phyloP scores from a whole-genome alignment of 805 yeast species.

The Myxozyma mucilagina region DNA sequence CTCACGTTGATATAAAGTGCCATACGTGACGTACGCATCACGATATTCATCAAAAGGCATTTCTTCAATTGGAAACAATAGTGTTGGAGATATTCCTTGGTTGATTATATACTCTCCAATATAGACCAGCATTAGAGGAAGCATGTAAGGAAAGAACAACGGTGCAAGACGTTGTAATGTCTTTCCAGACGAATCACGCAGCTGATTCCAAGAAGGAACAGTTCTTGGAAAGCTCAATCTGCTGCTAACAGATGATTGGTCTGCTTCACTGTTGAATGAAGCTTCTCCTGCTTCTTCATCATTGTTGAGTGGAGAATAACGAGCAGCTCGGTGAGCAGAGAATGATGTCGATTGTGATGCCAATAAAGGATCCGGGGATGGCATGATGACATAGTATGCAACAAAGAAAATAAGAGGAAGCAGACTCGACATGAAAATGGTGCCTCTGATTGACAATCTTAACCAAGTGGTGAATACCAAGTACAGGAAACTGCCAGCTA shows the following conservation, averaged over 20 bases:
- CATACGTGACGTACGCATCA: conserved; percentile 88
- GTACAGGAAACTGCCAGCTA: conserved; percentile 74
- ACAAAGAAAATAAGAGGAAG: conserved; percentile 40
- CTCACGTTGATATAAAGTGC: conserved; percentile 71
- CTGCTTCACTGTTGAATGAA: background rate
- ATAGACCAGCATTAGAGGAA: conserved; percentile 82
- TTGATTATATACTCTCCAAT: conserved; percentile 84
- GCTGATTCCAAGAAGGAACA: conserved; percentile 8
- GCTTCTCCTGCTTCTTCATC: conserved; percentile 1
- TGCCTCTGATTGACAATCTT: conserved; percentile 52
- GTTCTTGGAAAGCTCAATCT: conserved; percentile 8
- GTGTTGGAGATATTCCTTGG: conserved; percentile 88
- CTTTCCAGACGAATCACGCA: conserved; percentile 6
- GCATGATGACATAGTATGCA: conserved; percentile 38
- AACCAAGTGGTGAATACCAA: conserved; percentile 71
- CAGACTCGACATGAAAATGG: conserved; percentile 58
- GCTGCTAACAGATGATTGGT: conserved; percentile 12
- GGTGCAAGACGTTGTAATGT: conserved; percentile 38
- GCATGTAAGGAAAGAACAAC: conserved; percentile 55
- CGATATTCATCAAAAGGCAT: conserved; percentile 71
- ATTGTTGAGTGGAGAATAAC: conserved; percentile 13
- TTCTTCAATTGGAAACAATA: conserved; percentile 69
- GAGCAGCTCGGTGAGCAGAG: background rate
- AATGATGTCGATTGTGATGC: conserved; percentile 25
- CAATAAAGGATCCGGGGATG: conserved; percentile 33